phyloP scores from a whole-genome alignment of 352 stramenopile species.

The Pythium volutum region DNA sequence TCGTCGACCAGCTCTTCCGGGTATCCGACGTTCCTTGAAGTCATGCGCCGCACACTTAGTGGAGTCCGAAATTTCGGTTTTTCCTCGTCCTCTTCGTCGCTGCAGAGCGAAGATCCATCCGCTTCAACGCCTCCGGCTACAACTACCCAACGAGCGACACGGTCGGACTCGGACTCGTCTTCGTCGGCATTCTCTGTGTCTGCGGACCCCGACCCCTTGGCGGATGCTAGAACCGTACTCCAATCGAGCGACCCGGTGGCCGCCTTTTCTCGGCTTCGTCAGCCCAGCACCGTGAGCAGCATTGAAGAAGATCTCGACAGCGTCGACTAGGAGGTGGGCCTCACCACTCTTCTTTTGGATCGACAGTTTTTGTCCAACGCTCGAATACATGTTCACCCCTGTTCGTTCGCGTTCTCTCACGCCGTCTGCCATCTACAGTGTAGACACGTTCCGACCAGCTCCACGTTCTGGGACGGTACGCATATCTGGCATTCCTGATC shows the following conservation, averaged over 20 bases:
- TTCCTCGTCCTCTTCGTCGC: slow-evolving; percentile 26
- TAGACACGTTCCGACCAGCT: too few relatives aligned
- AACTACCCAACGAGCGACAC: background rate
- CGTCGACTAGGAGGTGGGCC: slow-evolving; percentile 40
- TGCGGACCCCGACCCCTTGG: background rate
- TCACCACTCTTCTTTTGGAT: background rate
- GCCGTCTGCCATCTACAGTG: too few relatives aligned
- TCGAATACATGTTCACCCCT: background rate
- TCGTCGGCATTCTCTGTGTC: slow-evolving; percentile 34
- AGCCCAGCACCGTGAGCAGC: slow-evolving; percentile 36
- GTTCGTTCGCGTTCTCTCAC: too few relatives aligned
- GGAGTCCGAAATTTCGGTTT: slow-evolving; percentile 39
- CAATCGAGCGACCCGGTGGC: slow-evolving; percentile 3
- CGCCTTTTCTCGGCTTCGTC: slow-evolving; percentile 10
- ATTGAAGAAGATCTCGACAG: slow-evolving; percentile 60
- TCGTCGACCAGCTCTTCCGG: slow-evolving; percentile 24
- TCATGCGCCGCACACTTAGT: slow-evolving; percentile 44
- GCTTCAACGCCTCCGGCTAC: background rate
- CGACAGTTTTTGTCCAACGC: background rate
- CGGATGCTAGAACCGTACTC: slow-evolving; percentile 1
- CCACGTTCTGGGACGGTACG: too few relatives aligned
- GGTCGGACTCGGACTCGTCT: slow-evolving; percentile 18
- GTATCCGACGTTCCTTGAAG: slow-evolving; percentile 42
- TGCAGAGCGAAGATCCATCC: slow-evolving; percentile 13
- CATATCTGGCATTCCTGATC: too few relatives aligned